Base-by-base conservation (phyloP, 306 rosid species). In the Trichosanthes cucumerina region DNA sequence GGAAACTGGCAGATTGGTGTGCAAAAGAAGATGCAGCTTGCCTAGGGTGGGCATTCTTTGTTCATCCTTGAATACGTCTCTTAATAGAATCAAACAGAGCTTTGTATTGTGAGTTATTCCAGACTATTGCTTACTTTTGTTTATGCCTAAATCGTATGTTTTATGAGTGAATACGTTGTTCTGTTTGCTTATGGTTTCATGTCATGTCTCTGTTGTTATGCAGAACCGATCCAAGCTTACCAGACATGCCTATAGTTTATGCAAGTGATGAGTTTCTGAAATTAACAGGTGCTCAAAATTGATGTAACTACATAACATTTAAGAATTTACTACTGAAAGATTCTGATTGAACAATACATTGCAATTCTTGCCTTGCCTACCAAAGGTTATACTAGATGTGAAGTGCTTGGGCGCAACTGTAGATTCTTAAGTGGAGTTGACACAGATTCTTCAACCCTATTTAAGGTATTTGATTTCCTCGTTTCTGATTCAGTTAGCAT, bases 51-150 rank as follows among this genome's bases (percentile, higher is more conserved):
- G 89, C 84, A 81, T 82, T 83, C 88, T 90, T 80, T 84, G 91
- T 86, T 86, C 98, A 78, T 88, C 99, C 90, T 91, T 95, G 85
- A 90, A 82, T 84, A 88, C 90, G 79, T 92, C 98, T 83, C 98
- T 95, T 91, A 93, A 95, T 92, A 95, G 99, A 95, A 95, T 95
- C 93, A 92, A 92, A 88, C 97, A 95, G 87, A 95, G 99, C 91
- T 95, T 95, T 91, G 97, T 95, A 91, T 91, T 95, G 99, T 95
- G 99, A 95, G 99, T 95, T 91, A 23, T 86, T 94, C 82, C 80
- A 80, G 80, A 86, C 84, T 86, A 86, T 88, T 79, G 85, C 84
- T 83, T 76, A 86, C 84, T 83, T 76, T 76, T 80, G 62, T 83
- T 58, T 59, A 43, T 39, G 75, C 77, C 7, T 38, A 34, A 63